Percentiles rank a stretch among this genome's conserved stretches.
phyloP scores from a whole-genome alignment of 441 rosid genomes.

The Adansonia grandidieri region DNA sequence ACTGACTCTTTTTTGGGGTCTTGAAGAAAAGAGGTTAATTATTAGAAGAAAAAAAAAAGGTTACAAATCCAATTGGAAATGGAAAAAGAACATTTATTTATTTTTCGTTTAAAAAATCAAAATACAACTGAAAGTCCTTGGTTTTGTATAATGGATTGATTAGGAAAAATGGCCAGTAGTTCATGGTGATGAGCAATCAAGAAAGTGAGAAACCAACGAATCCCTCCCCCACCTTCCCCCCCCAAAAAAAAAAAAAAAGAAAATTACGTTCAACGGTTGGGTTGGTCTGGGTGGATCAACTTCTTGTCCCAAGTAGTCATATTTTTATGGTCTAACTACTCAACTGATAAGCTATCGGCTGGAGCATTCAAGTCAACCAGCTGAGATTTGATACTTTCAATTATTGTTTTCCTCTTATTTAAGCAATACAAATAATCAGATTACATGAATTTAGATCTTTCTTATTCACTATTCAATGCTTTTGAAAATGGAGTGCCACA shows the following conservation, averaged over 20 bases:
- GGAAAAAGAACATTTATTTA: no score
- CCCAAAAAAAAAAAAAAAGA: no score
- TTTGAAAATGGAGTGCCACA: not conserved
- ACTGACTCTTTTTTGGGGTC: no score
- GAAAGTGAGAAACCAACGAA: no score
- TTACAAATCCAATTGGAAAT: no score
- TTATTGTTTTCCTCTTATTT: conserved; percentile 15
- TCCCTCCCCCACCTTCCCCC: no score
- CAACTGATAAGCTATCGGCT: not conserved
- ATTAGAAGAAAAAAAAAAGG: not conserved
- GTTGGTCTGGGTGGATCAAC: conserved; percentile 15
- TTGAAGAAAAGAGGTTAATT: no score
- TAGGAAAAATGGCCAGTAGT: no score
- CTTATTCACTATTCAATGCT: not conserved
- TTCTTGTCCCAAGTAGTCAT: not conserved
- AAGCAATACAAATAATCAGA: not conserved
- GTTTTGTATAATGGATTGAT: no score
- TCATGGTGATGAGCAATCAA: no score
- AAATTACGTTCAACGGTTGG: not conserved
- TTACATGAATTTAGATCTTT: conserved; percentile 7
- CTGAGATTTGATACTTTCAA: conserved; percentile 22
- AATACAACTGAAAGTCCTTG: not conserved
- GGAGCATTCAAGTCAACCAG: conserved; percentile 29
- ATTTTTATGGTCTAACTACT: conserved; percentile 27
- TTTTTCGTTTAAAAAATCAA: not conserved